Percentiles rank a stretch among this genome's conserved stretches.
phyloP scores from a whole-genome alignment of 345 rosid genomes.

The Syzygium grande region DNA sequence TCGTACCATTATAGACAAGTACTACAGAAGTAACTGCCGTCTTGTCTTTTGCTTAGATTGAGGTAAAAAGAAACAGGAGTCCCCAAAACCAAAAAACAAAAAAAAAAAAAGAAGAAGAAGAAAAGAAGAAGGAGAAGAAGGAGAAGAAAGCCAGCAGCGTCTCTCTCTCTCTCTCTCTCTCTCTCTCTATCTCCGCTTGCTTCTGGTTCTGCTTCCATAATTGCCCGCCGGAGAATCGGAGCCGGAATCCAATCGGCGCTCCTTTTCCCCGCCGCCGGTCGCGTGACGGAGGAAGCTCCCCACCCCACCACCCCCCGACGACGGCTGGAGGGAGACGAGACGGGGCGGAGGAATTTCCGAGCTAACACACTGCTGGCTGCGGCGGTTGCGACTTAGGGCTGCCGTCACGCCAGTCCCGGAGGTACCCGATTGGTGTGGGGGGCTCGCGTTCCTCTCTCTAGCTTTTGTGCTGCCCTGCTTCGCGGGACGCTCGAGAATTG shows the following conservation, averaged over 20 bases:
- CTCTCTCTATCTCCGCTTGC: background rate
- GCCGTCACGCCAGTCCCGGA: background rate
- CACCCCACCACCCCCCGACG: too few relatives aligned
- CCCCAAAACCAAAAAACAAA: too few relatives aligned
- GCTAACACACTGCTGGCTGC: background rate
- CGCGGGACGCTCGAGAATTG: background rate
- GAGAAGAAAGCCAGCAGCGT: too few relatives aligned
- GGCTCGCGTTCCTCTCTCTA: background rate
- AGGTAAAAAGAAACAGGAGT: background rate
- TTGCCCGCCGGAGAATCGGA: background rate
- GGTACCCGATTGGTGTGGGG: background rate
- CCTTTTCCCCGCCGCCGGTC: background rate
- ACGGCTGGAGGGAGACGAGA: too few relatives aligned
- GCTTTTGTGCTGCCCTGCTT: background rate
- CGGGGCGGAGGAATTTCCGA: background rate
- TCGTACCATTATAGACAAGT: background rate
- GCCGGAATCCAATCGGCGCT: background rate
- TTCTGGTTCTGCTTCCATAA: background rate
- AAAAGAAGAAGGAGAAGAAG: rapidly evolving
- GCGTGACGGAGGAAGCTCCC: background rate
- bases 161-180: background rate
- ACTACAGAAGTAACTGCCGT: background rate
- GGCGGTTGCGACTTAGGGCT: background rate
- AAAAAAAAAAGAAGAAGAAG: rapidly evolving
- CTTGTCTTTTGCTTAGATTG: background rate